Conservation (phyloP, 164 flowering plant genomes). For the Umbellularia californica region DNA sequence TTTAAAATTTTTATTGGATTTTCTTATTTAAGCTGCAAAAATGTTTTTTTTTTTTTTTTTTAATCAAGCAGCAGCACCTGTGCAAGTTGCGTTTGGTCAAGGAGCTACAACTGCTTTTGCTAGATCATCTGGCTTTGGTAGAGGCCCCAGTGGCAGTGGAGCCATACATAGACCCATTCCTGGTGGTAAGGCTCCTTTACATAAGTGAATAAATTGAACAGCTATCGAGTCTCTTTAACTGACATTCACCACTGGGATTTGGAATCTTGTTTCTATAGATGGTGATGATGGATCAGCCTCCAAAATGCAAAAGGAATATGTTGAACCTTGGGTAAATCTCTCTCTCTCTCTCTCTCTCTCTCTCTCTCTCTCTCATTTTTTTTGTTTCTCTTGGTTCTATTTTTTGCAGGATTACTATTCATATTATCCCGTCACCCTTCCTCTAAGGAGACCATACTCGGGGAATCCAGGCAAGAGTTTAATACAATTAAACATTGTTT, state of each 20-base stretch:
- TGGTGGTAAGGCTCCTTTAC: conserved; percentile 10
- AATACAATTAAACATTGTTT: background rate
- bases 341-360: background rate
- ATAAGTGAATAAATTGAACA: conserved; percentile 5
- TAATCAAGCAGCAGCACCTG: conserved; percentile 30
- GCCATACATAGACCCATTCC: conserved; percentile 9
- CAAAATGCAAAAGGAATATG: conserved; percentile 31
- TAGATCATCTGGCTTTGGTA: conserved; percentile 30
- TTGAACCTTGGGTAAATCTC: conserved; percentile 26
- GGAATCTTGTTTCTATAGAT: conserved; percentile 11
- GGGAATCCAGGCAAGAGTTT: conserved; percentile 64
- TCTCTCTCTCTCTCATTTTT: background rate
- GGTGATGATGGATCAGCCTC: background rate
- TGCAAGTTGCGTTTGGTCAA: conserved; percentile 52
- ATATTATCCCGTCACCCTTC: conserved; percentile 42
- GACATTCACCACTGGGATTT: background rate
- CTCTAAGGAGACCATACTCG: conserved; percentile 61
- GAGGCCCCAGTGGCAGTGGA: conserved; percentile 5
- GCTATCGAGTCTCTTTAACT: conserved; percentile 8
- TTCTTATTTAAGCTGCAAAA: no score
- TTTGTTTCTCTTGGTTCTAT: background rate
- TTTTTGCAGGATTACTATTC: conserved; percentile 19
- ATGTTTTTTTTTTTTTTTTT: background rate
- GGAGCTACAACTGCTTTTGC: conserved; percentile 29
- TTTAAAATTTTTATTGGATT: no score